A percentile compares a stretch with the other conserved stretches of the same genome.
These are phyloP conservation scores for Gyrodon lividus DNA, from an alignment of 768 basidiomycete genomes.

Conservation along the genomic window DNA sequence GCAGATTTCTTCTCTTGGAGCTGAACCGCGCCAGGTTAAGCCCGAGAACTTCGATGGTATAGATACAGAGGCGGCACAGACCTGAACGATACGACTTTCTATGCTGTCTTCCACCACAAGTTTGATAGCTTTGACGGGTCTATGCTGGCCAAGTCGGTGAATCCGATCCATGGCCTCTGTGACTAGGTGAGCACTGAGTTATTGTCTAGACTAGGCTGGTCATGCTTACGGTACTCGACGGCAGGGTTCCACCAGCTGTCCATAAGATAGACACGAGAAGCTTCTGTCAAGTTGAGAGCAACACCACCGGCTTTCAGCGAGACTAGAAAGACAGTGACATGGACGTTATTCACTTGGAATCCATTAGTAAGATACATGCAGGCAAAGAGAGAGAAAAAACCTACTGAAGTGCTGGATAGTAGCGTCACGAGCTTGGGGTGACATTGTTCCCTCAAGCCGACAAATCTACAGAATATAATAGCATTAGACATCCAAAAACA, in stretches of 20 bases:
- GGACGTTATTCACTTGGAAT: constrained; percentile 79
- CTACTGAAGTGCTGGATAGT: constrained; percentile 93
- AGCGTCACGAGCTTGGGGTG: constrained; percentile 91
- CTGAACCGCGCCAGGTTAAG: constrained; percentile 30
- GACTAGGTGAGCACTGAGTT: not conserved
- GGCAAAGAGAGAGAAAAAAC: constrained; percentile 20
- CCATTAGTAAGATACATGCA: not conserved
- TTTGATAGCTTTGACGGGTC: constrained; percentile 92
- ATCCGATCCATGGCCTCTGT: constrained; percentile 97
- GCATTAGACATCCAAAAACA: not conserved
- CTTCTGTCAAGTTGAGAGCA: constrained; percentile 86
- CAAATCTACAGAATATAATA: constrained; percentile 59
- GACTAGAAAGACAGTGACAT: constrained; percentile 97
- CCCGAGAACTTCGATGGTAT: not conserved
- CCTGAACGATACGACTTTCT: constrained; percentile 91
- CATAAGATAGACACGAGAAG: constrained; percentile 94
- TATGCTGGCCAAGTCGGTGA: constrained; percentile 91
- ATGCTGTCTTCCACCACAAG: constrained; percentile 95
- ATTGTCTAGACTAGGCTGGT: not conserved
- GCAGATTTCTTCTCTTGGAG: constrained; percentile 97
- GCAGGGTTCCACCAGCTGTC: constrained; percentile 99
- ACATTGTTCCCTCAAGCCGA: constrained; percentile 94
- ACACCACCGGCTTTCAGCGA: constrained; percentile 96
- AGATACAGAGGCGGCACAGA: constrained; percentile 25
- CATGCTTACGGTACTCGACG: constrained; percentile 76